phyloP scores from a whole-genome alignment of 495 filamentous ascomycete species.

The Parmelia sp. region DNA sequence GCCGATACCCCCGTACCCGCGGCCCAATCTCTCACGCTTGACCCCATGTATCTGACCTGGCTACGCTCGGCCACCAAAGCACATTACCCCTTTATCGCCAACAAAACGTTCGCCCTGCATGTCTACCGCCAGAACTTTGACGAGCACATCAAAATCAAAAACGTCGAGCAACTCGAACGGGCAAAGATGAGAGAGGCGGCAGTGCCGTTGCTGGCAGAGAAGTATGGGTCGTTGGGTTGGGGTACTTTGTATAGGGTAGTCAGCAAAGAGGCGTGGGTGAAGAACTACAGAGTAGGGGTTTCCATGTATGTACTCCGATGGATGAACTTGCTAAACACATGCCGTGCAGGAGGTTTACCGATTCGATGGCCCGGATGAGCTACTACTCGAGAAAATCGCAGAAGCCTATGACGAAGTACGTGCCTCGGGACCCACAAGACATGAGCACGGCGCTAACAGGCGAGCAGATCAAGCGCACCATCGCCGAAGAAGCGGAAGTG shows the following conservation, averaged over 20 bases:
- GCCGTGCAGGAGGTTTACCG: neutral
- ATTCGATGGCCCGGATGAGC: neutral
- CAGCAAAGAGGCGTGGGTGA: neutral
- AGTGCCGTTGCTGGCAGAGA: neutral
- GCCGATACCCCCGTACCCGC: neutral
- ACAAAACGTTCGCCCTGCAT: neutral
- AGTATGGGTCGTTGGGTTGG: conserved; percentile 1
- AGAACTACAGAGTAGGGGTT: neutral
- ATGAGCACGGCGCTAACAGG: neutral
- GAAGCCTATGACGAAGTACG: neutral
- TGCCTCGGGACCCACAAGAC: neutral
- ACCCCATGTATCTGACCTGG: conserved; percentile 2
- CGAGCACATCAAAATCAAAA: neutral
- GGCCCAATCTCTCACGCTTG: neutral
- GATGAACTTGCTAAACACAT: neutral
- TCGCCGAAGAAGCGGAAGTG: neutral
- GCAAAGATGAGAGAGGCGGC: neutral
- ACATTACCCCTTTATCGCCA: neutral
- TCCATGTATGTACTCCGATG: neutral
- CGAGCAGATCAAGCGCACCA: neutral
- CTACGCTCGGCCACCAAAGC: neutral
- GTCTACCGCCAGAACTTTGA: conserved; percentile 1
- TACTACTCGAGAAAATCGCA: neutral
- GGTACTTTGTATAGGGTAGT: neutral
- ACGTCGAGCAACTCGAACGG: rapidly evolving